Percentiles rank a stretch among this genome's conserved stretches.
Evolutionary conservation across 1,284 basidiomycete species (phyloP).

Genomic region (Ustilago bromivora): DNA sequence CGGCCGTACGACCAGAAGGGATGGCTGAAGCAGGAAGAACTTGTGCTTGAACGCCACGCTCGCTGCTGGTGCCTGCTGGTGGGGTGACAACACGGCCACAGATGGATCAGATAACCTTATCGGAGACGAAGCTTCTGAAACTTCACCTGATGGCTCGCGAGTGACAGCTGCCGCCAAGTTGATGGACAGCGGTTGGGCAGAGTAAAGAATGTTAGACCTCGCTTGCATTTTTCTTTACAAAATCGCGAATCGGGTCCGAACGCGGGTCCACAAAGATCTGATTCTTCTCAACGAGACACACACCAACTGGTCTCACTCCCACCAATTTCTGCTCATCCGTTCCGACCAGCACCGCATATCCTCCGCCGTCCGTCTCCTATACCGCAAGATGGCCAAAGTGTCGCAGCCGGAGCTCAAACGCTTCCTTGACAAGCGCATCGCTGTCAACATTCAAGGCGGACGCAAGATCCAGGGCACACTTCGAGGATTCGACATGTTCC

Average conservation of each 20-base stretch:
- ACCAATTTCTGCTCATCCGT: not conserved
- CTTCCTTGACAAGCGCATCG: constrained; percentile 99
- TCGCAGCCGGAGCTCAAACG: constrained; percentile 69
- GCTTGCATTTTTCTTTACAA: not conserved
- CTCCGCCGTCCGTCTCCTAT: not conserved
- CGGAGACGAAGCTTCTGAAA: too few species aligned
- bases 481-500: constrained; percentile 97
- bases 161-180: too few species aligned
- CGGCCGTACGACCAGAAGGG: not conserved
- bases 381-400: constrained; percentile 61
- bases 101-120: too few species aligned
- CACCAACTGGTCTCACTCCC: not conserved
- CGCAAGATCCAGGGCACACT: constrained; percentile 95
- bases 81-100: constrained; percentile 20
- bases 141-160: too few species aligned
- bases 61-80: constrained; percentile 34
- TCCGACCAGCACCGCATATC: constrained; percentile 4
- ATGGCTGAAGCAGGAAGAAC: constrained; percentile 18
- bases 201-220: not conserved
- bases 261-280: not conserved
- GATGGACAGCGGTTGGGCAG: too few species aligned
- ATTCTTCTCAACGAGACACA: not conserved
- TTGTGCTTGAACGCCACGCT: constrained; percentile 39
- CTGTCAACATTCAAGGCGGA: constrained; percentile 94
- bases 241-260: not conserved